phyloP scores from a whole-genome alignment of 345 rosid genomes.

The Balakata baccata region DNA sequence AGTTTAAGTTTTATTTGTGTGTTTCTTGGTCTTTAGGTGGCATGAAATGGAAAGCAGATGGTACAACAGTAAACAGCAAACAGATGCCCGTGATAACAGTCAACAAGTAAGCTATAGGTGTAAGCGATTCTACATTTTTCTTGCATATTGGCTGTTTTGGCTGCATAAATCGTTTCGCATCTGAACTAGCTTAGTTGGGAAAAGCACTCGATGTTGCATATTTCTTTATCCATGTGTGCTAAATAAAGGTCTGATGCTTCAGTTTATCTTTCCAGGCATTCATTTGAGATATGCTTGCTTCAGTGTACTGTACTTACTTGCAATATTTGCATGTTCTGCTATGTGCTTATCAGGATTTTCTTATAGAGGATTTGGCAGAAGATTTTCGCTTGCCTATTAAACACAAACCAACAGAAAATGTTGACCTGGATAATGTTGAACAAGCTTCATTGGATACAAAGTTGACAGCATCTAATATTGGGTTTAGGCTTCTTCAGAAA shows the following conservation, averaged over 20 bases:
- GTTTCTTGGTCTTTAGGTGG: conserved; percentile 12
- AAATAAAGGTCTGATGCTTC: background rate
- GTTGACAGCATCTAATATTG: conserved; percentile 79
- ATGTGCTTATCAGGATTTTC: conserved; percentile 51
- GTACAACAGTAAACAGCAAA: conserved; percentile 35
- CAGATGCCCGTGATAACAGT: conserved; percentile 37
- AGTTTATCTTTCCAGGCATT: background rate
- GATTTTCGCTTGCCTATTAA: conserved; percentile 73
- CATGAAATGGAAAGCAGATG: conserved; percentile 47
- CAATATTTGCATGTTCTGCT: conserved; percentile 6
- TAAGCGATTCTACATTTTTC: background rate
- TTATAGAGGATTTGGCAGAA: conserved; percentile 61
- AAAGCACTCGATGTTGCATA: background rate
- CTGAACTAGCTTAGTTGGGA: background rate
- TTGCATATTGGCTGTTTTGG: background rate
- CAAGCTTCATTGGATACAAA: conserved; percentile 79
- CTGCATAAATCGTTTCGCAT: background rate
- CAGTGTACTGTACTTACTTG: conserved; percentile 16
- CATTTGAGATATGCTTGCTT: background rate
- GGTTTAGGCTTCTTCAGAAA: conserved; percentile 91
- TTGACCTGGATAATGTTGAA: conserved; percentile 82
- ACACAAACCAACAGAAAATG: conserved; percentile 74
- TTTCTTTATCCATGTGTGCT: background rate
- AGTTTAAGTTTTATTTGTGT: background rate
- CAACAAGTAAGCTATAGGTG: conserved; percentile 36